A percentile compares a stretch with the other conserved stretches of the same genome.
Evolutionary conservation across 768 basidiomycete species (phyloP).

Genomic region (Favolaschia claudopus): DNA sequence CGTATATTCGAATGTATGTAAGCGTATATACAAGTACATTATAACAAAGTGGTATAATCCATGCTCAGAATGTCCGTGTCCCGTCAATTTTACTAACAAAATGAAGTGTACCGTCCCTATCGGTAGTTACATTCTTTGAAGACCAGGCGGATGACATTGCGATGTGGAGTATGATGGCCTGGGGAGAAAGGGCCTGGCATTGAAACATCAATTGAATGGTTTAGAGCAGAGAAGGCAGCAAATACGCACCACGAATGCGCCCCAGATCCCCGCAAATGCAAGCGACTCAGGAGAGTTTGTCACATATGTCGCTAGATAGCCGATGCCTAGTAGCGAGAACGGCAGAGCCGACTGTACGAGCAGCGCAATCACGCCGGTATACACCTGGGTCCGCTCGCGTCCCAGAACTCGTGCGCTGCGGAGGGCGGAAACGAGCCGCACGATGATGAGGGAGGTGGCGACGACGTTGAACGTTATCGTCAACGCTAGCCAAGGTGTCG

Average conservation of each 20-base stretch:
- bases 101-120: no score
- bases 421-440: slow-evolving; percentile 32
- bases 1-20: no score
- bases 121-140: background rate
- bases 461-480: slow-evolving; percentile 40
- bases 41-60: no score
- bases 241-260: slow-evolving; percentile 36
- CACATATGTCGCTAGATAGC: slow-evolving; percentile 34
- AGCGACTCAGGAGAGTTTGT: slow-evolving; percentile 24
- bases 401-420: slow-evolving; percentile 7
- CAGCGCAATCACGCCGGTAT: slow-evolving; percentile 35
- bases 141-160: slow-evolving; percentile 5
- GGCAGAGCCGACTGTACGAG: slow-evolving; percentile 37
- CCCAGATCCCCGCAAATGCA: slow-evolving; percentile 34
- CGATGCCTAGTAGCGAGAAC: slow-evolving; percentile 35
- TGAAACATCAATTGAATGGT: background rate
- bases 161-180: slow-evolving; percentile 1
- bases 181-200: slow-evolving; percentile 1
- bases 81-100: no score
- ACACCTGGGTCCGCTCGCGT: slow-evolving; percentile 28
- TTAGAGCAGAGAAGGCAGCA: background rate
- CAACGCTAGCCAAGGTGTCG: slow-evolving; percentile 35
- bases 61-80: no score
- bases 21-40: no score
- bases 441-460: slow-evolving; percentile 37